phyloP scores from a whole-genome alignment of 2,329 filamentous ascomycete species.

The Colletotrichum chrysophilum region DNA sequence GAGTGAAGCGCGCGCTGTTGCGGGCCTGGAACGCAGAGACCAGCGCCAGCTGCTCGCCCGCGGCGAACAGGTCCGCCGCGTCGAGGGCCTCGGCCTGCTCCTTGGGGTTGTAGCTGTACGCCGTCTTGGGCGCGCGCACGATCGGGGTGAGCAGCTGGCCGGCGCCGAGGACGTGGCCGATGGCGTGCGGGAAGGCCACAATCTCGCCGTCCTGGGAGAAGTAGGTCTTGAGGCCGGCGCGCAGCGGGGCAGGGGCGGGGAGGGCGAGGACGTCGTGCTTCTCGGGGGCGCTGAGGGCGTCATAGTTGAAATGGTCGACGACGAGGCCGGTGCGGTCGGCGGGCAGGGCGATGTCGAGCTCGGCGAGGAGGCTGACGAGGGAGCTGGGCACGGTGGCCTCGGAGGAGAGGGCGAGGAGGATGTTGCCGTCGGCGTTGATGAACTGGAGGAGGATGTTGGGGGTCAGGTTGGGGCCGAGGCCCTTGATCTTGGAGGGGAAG shows the following conservation, averaged over 20 bases:
- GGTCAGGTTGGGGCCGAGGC: conserved; percentile 86
- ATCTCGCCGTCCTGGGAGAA: conserved; percentile 70
- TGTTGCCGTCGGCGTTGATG: conserved; percentile 88
- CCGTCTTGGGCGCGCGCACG: conserved; percentile 80
- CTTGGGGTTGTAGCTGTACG: conserved; percentile 94
- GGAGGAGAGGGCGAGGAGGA: conserved; percentile 84
- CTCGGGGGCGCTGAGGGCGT: conserved; percentile 75
- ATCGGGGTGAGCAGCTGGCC: conserved; percentile 81
- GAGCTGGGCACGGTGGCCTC: conserved; percentile 72
- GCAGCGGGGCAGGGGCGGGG: conserved; percentile 68
- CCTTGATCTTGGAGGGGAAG: conserved; percentile 89
- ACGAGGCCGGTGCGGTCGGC: conserved; percentile 83
- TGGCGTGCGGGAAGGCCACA: conserved; percentile 81
- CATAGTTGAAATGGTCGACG: conserved; percentile 96
- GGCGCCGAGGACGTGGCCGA: conserved; percentile 83
- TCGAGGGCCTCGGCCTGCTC: conserved; percentile 72
- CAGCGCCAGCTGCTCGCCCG: conserved; percentile 81
- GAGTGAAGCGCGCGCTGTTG: conserved; percentile 88
- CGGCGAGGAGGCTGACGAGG: conserved; percentile 79
- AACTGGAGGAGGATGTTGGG: conserved; percentile 89
- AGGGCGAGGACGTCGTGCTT: conserved; percentile 89
- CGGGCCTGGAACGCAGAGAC: conserved; percentile 89
- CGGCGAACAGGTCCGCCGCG: conserved; percentile 81
- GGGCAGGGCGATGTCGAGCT: conserved; percentile 89
- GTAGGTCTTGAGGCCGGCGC: conserved; percentile 75